These are phyloP conservation scores for Aspergillus nanangensis DNA, from an alignment of 495 filamentous ascomycete genomes.

Conservation along the genomic window DNA sequence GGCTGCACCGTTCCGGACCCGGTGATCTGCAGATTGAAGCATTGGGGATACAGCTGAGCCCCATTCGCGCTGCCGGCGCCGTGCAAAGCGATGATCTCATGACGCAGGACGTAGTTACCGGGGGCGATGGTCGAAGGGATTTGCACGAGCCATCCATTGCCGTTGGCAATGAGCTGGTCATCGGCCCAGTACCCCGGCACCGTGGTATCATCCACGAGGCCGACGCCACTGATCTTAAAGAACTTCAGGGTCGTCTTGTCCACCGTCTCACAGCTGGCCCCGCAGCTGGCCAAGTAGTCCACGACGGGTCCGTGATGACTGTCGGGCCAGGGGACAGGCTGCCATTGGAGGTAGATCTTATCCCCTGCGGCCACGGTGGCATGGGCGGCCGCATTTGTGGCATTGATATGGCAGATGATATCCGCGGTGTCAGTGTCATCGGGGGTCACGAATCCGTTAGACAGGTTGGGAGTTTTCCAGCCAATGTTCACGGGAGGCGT, in stretches of 20 bases:
- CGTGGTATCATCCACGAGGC: neutral
- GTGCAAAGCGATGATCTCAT: neutral
- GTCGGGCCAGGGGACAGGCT: constrained; percentile 22
- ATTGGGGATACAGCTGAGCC: neutral
- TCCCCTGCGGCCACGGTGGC: constrained; percentile 38
- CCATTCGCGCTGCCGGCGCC: neutral
- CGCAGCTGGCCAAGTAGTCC: neutral
- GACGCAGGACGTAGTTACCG: neutral
- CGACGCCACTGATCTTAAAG: neutral
- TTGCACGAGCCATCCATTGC: neutral
- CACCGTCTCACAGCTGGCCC: neutral
- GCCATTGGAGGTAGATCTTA: constrained; percentile 35
- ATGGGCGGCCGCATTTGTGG: constrained; percentile 29
- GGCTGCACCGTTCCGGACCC: neutral
- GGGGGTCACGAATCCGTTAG: constrained; percentile 48
- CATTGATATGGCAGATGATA: constrained; percentile 47
- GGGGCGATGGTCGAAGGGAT: neutral
- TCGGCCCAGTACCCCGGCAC: too few species aligned
- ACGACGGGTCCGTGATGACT: neutral
- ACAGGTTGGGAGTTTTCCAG: constrained; percentile 40
- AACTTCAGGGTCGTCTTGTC: neutral
- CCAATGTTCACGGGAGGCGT: constrained; percentile 36
- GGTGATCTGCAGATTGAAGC: neutral
- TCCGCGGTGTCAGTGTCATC: constrained; percentile 31
- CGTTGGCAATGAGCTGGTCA: neutral